These are phyloP conservation scores for Pterocarpus macrocarpus DNA, from an alignment of 306 rosid species.

Conservation along the genomic window DNA sequence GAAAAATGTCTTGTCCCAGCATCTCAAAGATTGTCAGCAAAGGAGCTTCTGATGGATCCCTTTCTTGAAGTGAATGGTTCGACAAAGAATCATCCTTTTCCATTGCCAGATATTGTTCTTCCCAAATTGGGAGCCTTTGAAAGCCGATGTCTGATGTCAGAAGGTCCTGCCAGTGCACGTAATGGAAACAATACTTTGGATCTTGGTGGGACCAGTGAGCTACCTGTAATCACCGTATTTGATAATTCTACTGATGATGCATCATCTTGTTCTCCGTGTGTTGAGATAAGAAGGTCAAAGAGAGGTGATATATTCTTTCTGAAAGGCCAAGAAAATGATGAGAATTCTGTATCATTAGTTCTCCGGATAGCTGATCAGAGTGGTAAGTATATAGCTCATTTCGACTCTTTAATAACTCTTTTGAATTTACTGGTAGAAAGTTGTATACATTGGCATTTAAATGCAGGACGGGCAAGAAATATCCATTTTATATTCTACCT, in stretches of 20 bases:
- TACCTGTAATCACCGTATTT: slow-evolving; percentile 48
- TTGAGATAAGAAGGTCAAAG: slow-evolving; percentile 53
- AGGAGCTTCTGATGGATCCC: slow-evolving; percentile 54
- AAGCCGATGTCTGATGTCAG: slow-evolving; percentile 60
- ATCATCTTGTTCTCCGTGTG: slow-evolving; percentile 25
- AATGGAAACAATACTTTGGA: slow-evolving; percentile 38
- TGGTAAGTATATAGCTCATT: slow-evolving; percentile 49
- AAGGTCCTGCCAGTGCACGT: slow-evolving; percentile 58
- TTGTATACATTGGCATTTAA: slow-evolving; percentile 30
- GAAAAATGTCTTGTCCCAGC: slow-evolving; percentile 61
- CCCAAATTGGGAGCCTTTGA: slow-evolving; percentile 64
- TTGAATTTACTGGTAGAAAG: neutral
- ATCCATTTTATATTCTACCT: slow-evolving; percentile 59
- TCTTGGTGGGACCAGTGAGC: slow-evolving; percentile 44
- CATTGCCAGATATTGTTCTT: slow-evolving; percentile 61
- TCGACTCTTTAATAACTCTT: neutral
- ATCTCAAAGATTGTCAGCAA: slow-evolving; percentile 53
- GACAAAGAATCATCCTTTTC: slow-evolving; percentile 43
- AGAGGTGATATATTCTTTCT: slow-evolving; percentile 52
- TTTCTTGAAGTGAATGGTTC: slow-evolving; percentile 48
- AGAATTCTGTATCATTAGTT: slow-evolving; percentile 54
- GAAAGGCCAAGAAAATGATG: slow-evolving; percentile 56
- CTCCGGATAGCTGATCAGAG: slow-evolving; percentile 56
- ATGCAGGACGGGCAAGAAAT: slow-evolving; percentile 54
- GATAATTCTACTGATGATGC: slow-evolving; percentile 32